Conservation (phyloP, 352 stramenopile species). For the Pythium graminicola region DNA sequence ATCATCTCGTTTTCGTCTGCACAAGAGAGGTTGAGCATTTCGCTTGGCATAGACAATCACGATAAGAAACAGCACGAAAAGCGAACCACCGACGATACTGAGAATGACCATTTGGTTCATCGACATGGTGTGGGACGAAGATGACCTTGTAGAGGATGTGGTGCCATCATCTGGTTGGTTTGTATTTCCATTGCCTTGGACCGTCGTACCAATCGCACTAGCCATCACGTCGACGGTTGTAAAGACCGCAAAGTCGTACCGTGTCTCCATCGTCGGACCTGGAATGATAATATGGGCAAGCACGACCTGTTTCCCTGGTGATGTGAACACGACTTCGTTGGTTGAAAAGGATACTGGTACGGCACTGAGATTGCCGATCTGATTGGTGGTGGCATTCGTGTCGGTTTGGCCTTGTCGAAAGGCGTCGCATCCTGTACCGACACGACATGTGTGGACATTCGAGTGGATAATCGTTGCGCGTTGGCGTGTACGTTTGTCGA, state of each 20-base stretch:
- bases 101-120: slow-evolving; percentile 25
- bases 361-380: slow-evolving; percentile 23
- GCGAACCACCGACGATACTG: slow-evolving; percentile 14
- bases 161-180: background rate
- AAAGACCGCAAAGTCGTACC: slow-evolving; percentile 33
- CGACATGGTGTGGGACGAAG: slow-evolving; percentile 12
- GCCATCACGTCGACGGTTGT: slow-evolving; percentile 13
- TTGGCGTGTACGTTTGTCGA: slow-evolving; percentile 13
- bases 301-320: slow-evolving; percentile 24
- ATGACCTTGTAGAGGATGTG: background rate
- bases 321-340: slow-evolving; percentile 23
- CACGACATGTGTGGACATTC: slow-evolving; percentile 22
- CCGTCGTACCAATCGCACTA: background rate
- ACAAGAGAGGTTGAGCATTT: background rate
- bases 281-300: slow-evolving; percentile 33
- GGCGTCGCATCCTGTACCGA: slow-evolving; percentile 16
- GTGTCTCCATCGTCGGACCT: slow-evolving; percentile 4
- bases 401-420: slow-evolving; percentile 17
- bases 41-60: slow-evolving; percentile 9
- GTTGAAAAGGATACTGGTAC: slow-evolving; percentile 9
- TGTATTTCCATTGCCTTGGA: background rate
- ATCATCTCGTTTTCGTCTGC: slow-evolving; percentile 6
- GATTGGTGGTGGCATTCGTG: slow-evolving; percentile 19
- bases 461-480: slow-evolving; percentile 23
- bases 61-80: slow-evolving; percentile 22